These are phyloP conservation scores for Nemania serpens DNA, from an alignment of 2,329 filamentous ascomycete genomes.

Conservation along the genomic window DNA sequence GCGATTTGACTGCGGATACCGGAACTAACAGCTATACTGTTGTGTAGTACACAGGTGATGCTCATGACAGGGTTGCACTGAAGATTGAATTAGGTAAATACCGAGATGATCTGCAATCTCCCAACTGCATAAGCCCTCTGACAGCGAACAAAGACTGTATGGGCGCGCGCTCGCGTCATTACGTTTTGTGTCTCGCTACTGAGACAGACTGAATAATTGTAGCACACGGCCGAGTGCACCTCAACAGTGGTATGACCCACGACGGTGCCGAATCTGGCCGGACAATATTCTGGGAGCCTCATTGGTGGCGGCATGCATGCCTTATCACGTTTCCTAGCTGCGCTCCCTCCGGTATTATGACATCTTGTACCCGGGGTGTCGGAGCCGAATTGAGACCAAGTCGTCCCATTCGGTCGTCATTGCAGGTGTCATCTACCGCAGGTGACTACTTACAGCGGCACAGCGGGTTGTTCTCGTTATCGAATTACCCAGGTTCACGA, in stretches of 20 bases:
- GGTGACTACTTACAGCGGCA: neutral
- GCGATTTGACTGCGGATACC: no score
- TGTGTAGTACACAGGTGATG: no score
- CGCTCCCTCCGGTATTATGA: neutral
- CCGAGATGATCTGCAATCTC: neutral
- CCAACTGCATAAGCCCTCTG: neutral
- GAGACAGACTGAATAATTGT: no score
- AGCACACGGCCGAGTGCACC: no score
- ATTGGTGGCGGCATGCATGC: no score
- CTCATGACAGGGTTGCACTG: no score
- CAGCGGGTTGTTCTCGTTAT: neutral
- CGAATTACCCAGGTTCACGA: neutral
- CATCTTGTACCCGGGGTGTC: neutral
- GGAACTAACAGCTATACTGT: no score
- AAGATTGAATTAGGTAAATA: neutral
- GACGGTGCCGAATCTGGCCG: no score
- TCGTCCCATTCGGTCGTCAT: neutral
- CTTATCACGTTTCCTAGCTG: no score
- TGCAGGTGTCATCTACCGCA: neutral
- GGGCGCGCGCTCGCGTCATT: neutral
- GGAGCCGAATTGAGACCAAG: neutral
- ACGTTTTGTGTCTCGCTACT: no score
- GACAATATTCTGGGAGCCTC: no score
- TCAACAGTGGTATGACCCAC: no score
- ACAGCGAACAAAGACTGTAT: neutral